phyloP scores from a whole-genome alignment of 257 asterid species.

The Gynochthodes officinalis region DNA sequence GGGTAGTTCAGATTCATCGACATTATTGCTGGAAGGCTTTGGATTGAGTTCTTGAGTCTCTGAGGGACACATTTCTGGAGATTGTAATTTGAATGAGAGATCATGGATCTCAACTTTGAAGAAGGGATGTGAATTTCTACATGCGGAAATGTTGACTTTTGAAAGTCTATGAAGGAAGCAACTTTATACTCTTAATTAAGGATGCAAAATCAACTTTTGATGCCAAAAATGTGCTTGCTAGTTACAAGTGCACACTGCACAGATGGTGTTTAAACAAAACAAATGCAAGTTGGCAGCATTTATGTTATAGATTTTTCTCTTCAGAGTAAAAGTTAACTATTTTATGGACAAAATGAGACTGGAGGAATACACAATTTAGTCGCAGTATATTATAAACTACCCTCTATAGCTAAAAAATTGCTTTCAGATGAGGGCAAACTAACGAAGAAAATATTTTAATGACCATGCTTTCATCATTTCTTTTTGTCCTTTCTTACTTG shows the following conservation, averaged over 20 bases:
- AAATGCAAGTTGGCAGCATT: not conserved
- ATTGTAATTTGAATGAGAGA: not conserved
- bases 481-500: too few relatives aligned
- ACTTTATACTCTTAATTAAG: not conserved
- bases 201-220: not conserved
- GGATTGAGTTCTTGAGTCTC: constrained; percentile 5
- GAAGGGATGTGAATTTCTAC: not conserved
- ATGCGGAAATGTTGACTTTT: not conserved
- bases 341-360: too few relatives aligned
- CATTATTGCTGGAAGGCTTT: not conserved
- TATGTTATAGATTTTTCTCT: too few relatives aligned
- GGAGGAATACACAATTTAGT: too few relatives aligned
- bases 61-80: not conserved
- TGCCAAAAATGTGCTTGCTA: not conserved
- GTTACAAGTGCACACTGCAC: not conserved
- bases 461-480: too few relatives aligned
- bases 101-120: not conserved
- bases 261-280: not conserved
- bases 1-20: constrained; percentile 7
- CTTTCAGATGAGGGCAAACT: too few relatives aligned
- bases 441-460: too few relatives aligned
- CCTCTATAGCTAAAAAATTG: too few relatives aligned
- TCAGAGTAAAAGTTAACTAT: too few relatives aligned
- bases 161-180: not conserved
- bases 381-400: too few relatives aligned